These are phyloP conservation scores for Prunus mira DNA, from an alignment of 306 rosid genomes.

Conservation along the genomic window DNA sequence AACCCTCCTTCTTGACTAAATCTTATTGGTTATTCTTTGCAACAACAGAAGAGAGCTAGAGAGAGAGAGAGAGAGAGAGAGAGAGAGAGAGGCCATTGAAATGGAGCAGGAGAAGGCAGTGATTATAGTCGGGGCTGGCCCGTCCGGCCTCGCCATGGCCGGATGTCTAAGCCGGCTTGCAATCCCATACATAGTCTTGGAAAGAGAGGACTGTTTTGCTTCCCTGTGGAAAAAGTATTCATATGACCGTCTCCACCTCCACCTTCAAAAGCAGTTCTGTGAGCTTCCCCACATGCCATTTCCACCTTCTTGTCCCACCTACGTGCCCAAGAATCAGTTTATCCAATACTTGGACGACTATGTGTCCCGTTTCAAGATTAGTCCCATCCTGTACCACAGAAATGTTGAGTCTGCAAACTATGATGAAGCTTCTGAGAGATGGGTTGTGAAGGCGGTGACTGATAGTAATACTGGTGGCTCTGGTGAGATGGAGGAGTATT, in stretches of 20 bases:
- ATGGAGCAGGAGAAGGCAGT: constrained; percentile 19
- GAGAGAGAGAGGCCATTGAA: not conserved
- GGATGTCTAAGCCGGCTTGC: constrained; percentile 39
- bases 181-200: constrained; percentile 44
- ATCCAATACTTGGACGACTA: constrained; percentile 43
- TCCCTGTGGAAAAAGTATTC: constrained; percentile 61
- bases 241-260: constrained; percentile 63
- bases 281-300: constrained; percentile 45
- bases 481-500: constrained; percentile 40
- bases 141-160: constrained; percentile 55
- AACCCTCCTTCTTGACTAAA: no score
- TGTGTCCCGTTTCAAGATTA: constrained; percentile 42
- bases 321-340: constrained; percentile 46
- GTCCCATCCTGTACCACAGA: constrained; percentile 36
- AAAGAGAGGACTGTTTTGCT: constrained; percentile 60
- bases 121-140: constrained; percentile 61
- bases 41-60: not conserved
- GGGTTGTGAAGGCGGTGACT: constrained; percentile 47
- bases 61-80: no score
- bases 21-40: no score
- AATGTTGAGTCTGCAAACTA: constrained; percentile 41
- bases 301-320: constrained; percentile 42
- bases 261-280: constrained; percentile 46
- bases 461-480: not conserved
- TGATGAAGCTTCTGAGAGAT: constrained; percentile 16